These are phyloP conservation scores for Annulohypoxylon stygium DNA, from an alignment of 495 filamentous ascomycete genomes.

Conservation along the genomic window DNA sequence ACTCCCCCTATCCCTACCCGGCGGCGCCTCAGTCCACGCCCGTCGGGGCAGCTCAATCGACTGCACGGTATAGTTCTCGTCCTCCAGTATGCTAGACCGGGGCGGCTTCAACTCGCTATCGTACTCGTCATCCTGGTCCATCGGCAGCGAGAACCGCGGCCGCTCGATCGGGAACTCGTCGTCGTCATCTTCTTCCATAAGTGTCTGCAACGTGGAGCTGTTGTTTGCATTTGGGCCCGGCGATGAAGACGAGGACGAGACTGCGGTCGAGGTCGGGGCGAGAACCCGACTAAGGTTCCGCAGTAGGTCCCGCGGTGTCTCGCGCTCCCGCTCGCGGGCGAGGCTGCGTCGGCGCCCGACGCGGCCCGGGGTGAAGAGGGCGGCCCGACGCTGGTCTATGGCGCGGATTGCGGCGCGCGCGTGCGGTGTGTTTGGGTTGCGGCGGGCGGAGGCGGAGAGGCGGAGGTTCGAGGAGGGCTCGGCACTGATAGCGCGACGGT, in stretches of 20 bases:
- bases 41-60: constrained; percentile 78
- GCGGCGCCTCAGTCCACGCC: constrained; percentile 66
- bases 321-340: constrained; percentile 69
- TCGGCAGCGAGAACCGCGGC: constrained; percentile 76
- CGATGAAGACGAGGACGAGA: constrained; percentile 70
- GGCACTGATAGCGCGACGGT: constrained; percentile 49
- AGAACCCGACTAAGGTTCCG: constrained; percentile 75
- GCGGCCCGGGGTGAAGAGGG: constrained; percentile 77
- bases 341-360: constrained; percentile 72
- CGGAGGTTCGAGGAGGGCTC: constrained; percentile 50
- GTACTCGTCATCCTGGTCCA: constrained; percentile 73
- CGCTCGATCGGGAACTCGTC: constrained; percentile 68
- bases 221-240: constrained; percentile 35
- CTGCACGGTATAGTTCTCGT: constrained; percentile 75
- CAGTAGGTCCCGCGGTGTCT: constrained; percentile 80
- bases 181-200: constrained; percentile 69
- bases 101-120: constrained; percentile 72
- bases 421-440: constrained; percentile 71
- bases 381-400: constrained; percentile 77
- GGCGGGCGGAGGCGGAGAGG: constrained; percentile 56
- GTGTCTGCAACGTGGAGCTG: constrained; percentile 52
- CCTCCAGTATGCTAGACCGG: constrained; percentile 72
- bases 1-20: constrained; percentile 65
- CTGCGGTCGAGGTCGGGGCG: constrained; percentile 68
- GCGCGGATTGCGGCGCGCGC: constrained; percentile 73